phyloP scores from a whole-genome alignment of 441 rosid genomes.

The Theobroma grandiflorum region DNA sequence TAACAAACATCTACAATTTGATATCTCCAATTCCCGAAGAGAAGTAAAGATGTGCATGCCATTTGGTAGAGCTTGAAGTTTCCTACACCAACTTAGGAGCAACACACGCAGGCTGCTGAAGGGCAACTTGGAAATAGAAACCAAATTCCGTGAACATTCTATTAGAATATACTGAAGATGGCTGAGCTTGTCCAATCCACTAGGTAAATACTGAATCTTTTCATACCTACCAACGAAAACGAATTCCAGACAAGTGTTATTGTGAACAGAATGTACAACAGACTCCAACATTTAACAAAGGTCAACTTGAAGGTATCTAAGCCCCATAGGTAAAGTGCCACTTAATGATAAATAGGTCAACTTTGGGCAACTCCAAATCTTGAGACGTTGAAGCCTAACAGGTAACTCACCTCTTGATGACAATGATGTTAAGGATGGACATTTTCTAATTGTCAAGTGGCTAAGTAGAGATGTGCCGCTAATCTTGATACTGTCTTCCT shows the following conservation, averaged over 20 bases:
- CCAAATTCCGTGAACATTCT: not conserved
- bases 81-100: constrained; percentile 14
- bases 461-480: not conserved
- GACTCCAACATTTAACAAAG: constrained; percentile 20
- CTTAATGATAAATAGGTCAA: constrained; percentile 5
- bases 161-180: not conserved
- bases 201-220: not conserved
- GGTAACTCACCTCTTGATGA: constrained; percentile 23
- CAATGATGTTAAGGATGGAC: constrained; percentile 14
- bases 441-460: not conserved
- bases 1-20: constrained; percentile 10
- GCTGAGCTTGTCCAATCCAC: constrained; percentile 6
- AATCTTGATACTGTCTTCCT: constrained; percentile 1
- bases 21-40: constrained; percentile 23
- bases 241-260: not conserved
- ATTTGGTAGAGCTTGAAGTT: constrained; percentile 7
- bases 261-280: constrained; percentile 3
- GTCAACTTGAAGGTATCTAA: not conserved
- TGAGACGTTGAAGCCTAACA: constrained; percentile 17
- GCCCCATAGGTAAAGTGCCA: constrained; percentile 4
- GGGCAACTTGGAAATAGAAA: constrained; percentile 1
- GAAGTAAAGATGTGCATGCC: constrained; percentile 22
- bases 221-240: not conserved
- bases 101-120: not conserved
- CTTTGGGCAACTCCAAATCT: constrained; percentile 18